These are phyloP conservation scores for Euphorbia celastroides DNA, from an alignment of 441 rosid genomes.

Conservation along the genomic window DNA sequence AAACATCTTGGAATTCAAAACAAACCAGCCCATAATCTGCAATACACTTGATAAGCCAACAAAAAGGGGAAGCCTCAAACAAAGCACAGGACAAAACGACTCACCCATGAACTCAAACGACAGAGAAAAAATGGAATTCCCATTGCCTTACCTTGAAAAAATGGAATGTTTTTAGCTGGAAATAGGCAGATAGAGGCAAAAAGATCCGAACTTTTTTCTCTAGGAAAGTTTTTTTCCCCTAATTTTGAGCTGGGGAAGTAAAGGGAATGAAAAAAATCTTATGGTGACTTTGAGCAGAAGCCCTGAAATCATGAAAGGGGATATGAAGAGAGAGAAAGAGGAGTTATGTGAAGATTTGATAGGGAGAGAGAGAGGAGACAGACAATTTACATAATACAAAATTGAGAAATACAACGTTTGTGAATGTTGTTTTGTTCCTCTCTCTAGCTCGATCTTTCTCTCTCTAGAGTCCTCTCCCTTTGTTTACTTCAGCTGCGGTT, in stretches of 20 bases:
- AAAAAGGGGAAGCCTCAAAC: background rate
- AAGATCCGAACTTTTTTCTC: conserved; percentile 2
- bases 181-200: background rate
- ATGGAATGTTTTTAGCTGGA: conserved; percentile 9
- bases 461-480: background rate
- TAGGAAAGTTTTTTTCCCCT: too few relatives aligned
- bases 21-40: too few relatives aligned
- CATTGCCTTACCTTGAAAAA: conserved; percentile 17
- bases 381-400: background rate
- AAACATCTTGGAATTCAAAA: conserved; percentile 3
- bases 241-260: conserved; percentile 5
- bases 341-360: conserved; percentile 13
- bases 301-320: conserved; percentile 13
- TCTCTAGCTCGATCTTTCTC: too few relatives aligned
- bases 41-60: background rate
- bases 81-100: background rate
- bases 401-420: conserved; percentile 12
- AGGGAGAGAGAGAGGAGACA: conserved; percentile 12
- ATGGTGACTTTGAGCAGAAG: conserved; percentile 9
- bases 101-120: conserved; percentile 15
- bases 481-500: conserved; percentile 14
- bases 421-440: background rate
- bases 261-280: background rate
- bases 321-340: background rate
- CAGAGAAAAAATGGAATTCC: background rate